Evolutionary conservation across 176 grass and related monocot species (phyloP).

Genomic region (Triticum urartu): DNA sequence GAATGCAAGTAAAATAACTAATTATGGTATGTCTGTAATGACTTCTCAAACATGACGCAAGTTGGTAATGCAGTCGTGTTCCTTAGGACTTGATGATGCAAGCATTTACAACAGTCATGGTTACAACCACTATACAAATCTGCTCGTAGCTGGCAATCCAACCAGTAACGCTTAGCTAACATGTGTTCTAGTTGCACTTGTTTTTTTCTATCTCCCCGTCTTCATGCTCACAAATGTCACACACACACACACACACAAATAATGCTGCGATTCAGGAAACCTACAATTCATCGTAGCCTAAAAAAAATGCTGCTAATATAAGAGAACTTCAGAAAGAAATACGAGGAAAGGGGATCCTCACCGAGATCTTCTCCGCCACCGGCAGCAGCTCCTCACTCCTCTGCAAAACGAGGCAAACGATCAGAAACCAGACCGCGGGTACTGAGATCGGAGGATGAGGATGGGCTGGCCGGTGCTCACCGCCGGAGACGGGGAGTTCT

Average conservation of each 20-base stretch:
- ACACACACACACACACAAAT: background rate
- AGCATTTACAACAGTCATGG: background rate
- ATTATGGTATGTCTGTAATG: background rate
- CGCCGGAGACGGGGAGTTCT: conserved; percentile 25
- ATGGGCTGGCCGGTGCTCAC: conserved; percentile 8
- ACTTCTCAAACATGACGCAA: background rate
- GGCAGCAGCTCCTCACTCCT: conserved; percentile 56
- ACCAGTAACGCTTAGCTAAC: background rate
- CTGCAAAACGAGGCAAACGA: conserved; percentile 28
- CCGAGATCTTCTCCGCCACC: conserved; percentile 74
- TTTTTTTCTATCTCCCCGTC: background rate
- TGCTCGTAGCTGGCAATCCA: background rate
- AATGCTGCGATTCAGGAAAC: background rate
- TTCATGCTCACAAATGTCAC: background rate
- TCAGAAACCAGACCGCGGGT: background rate
- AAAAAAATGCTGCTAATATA: background rate
- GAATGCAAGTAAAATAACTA: background rate
- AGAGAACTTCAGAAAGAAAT: background rate
- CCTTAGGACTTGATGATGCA: background rate
- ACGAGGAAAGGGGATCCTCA: conserved; percentile 9
- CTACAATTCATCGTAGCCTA: background rate
- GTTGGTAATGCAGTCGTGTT: too few species aligned
- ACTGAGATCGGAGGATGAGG: background rate
- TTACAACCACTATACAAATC: background rate
- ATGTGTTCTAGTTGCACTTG: background rate